Percentiles rank a stretch among this genome's conserved stretches.
These are phyloP conservation scores for Lactarius psammicola DNA, from an alignment of 768 basidiomycete genomes.

Conservation along the genomic window DNA sequence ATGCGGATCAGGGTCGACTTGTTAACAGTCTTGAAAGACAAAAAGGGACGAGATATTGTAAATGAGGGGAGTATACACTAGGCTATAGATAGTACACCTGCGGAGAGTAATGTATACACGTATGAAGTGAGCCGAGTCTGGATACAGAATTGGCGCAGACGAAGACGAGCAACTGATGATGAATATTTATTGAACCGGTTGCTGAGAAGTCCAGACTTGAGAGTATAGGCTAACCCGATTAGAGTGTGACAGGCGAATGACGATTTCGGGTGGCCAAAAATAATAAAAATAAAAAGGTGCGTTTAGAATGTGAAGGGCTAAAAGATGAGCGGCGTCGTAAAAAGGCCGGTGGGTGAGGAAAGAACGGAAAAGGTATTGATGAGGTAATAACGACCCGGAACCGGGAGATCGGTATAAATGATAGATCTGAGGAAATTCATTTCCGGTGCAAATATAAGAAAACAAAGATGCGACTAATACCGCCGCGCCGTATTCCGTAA, in stretches of 20 bases:
- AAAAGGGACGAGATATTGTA: not conserved
- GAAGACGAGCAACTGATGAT: not conserved
- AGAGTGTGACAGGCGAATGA: slow-evolving; percentile 5
- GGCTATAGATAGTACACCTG: not conserved
- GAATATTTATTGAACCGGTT: not conserved
- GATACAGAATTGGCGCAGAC: not conserved
- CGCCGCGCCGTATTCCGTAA: slow-evolving; percentile 13
- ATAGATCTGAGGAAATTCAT: slow-evolving; percentile 12
- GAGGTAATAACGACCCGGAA: slow-evolving; percentile 1
- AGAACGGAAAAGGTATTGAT: not conserved
- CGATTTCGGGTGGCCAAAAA: not conserved
- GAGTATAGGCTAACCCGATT: not conserved
- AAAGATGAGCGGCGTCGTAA: not conserved
- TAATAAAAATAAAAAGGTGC: not conserved
- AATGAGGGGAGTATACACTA: not conserved
- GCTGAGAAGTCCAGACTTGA: not conserved
- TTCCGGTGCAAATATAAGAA: slow-evolving; percentile 13
- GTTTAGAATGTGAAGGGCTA: not conserved
- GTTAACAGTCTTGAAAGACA: not conserved
- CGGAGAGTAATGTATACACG: not conserved
- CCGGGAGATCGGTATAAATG: not conserved
- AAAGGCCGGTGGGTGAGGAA: not conserved
- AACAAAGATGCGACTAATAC: slow-evolving; percentile 15
- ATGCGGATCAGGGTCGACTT: not conserved
- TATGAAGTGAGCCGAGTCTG: not conserved